Conservation (phyloP, 73 alveolate genomes). For the Stentor coeruleus region DNA sequence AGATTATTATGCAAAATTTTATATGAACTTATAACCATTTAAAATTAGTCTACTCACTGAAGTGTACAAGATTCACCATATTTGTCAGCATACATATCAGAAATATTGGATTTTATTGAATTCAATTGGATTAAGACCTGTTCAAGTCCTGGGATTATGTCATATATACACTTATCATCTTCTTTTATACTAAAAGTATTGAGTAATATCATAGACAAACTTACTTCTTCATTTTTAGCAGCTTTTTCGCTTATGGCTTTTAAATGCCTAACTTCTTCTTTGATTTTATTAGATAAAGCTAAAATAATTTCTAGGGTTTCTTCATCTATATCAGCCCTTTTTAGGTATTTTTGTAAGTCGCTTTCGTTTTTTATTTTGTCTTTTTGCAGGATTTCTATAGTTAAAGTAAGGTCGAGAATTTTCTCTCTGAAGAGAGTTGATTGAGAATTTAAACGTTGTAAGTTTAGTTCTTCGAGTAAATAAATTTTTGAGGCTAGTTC, state of each 20-base stretch:
- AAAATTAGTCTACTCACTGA: not conserved
- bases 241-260: not conserved
- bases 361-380: not conserved
- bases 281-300: not conserved
- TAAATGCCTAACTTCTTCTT: not conserved
- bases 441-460: not conserved
- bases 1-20: not conserved
- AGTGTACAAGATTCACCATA: not conserved
- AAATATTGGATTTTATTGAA: not conserved
- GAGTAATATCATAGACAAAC: not conserved
- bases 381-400: not conserved
- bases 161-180: too few species aligned
- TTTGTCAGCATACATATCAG: not conserved
- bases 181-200: not conserved
- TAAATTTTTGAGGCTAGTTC: not conserved
- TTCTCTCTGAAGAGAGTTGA: not conserved
- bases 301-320: not conserved
- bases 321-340: not conserved
- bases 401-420: not conserved
- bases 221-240: not conserved
- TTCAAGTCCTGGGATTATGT: too few species aligned
- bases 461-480: not conserved
- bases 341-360: not conserved
- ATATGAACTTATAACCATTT: not conserved
- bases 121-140: not conserved